Evolutionary conservation across 2,329 filamentous ascomycete species (phyloP).

Genomic region (Diaporthe vexans): DNA sequence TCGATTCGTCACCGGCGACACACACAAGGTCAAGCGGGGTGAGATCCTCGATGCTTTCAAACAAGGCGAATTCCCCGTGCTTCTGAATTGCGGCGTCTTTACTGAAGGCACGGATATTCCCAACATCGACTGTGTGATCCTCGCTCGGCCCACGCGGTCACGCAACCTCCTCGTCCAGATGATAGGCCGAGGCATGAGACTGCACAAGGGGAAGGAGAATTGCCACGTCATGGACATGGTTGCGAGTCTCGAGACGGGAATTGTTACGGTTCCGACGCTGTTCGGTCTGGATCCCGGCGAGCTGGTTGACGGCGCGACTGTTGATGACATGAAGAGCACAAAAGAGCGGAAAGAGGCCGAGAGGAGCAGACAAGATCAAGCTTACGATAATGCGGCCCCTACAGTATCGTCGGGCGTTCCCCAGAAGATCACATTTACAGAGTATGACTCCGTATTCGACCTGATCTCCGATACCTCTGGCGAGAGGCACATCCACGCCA

Average conservation of each 20-base stretch:
- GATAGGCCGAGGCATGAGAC: conserved; percentile 93
- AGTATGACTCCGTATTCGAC: conserved; percentile 94
- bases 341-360: conserved; percentile 62
- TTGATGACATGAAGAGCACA: conserved; percentile 71
- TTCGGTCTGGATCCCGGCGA: conserved; percentile 92
- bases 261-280: conserved; percentile 90
- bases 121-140: conserved; percentile 92
- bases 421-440: conserved; percentile 80
- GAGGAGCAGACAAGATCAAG: conserved; percentile 52
- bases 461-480: conserved; percentile 85
- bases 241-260: conserved; percentile 83
- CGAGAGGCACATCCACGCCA: conserved; percentile 81
- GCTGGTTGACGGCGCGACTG: conserved; percentile 76
- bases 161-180: conserved; percentile 96
- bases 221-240: conserved; percentile 99
- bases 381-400: conserved; percentile 34
- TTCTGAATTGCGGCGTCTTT: conserved; percentile 96
- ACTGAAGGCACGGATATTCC: conserved; percentile 98
- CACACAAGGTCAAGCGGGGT: conserved; percentile 76
- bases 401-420: conserved; percentile 38
- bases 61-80: conserved; percentile 82
- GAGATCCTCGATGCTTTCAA: conserved; percentile 83
- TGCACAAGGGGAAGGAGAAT: conserved; percentile 84
- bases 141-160: conserved; percentile 90
- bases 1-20: conserved; percentile 87